A percentile compares a stretch with the other conserved stretches of the same genome.
These are phyloP conservation scores for Peterozyma xylosa DNA, from an alignment of 805 yeast species.

Conservation along the genomic window DNA sequence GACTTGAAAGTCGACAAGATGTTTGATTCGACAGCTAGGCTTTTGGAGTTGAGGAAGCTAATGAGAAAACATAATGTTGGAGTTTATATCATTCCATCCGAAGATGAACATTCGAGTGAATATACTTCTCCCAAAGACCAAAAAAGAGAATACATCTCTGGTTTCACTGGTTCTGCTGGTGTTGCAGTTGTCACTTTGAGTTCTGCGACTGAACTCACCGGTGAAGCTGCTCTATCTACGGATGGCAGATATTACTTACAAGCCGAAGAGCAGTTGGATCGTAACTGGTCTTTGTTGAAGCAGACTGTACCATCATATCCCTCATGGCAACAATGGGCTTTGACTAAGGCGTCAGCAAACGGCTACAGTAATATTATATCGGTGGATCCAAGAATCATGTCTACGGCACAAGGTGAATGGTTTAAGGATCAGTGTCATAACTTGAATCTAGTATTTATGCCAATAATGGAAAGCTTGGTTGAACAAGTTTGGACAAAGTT, in stretches of 20 bases:
- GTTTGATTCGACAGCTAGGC: conserved; percentile 26
- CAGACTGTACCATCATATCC: conserved; percentile 68
- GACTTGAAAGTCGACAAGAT: neutral
- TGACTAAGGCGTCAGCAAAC: conserved; percentile 42
- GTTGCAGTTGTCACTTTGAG: conserved; percentile 69
- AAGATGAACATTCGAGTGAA: conserved; percentile 92
- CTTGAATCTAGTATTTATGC: conserved; percentile 36
- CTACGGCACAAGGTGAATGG: conserved; percentile 36
- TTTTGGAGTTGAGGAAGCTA: conserved; percentile 28
- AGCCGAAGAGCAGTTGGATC: conserved; percentile 76
- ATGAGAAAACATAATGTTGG: conserved; percentile 41
- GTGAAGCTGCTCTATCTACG: conserved; percentile 77
- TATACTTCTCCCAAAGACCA: conserved; percentile 78
- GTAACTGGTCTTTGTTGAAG: conserved; percentile 72
- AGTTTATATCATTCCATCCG: conserved; percentile 58
- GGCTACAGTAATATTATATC: conserved; percentile 52
- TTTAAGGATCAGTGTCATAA: conserved; percentile 24
- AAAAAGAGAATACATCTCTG: conserved; percentile 76
- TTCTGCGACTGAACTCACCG: conserved; percentile 25
- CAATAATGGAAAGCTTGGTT: conserved; percentile 58
- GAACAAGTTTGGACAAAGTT: conserved; percentile 62
- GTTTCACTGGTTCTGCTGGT: conserved; percentile 92
- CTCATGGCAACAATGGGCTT: conserved; percentile 77
- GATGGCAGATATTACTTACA: conserved; percentile 95
- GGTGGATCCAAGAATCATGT: conserved; percentile 74